Base-by-base conservation (phyloP, 768 basidiomycete genomes). In the Scleroderma citrinum region DNA sequence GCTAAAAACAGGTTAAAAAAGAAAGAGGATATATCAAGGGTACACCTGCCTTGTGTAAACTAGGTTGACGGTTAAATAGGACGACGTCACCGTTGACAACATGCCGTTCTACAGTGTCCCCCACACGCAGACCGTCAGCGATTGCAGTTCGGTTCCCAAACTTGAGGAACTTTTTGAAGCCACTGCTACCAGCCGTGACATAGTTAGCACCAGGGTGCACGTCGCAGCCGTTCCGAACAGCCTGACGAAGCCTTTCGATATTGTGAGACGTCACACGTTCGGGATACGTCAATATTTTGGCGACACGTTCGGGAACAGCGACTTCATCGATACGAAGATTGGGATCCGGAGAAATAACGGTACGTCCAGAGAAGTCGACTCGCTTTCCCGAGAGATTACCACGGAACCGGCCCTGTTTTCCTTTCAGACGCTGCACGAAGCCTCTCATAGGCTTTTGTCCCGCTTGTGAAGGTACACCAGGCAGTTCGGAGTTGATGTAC, bases 261-360 rank as follows among this genome's bases (percentile, higher is more conserved):
- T 99, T 99, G 68, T 97, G 87, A 7, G 78, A 67, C 2, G 94
- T 97, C 24, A 96, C 96, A 35, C 93, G 82, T 62, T 97, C 95
- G 0, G 96, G 96, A 65, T 94, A 99, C 7, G 96, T 99, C 53
- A 99, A 69, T 45, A 96, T 80, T 68, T 93, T 91, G 10, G 95
- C 91, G 11, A 99, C 91, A 38, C 92, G 85, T 65, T 95, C 88
- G 0, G 96, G 96, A 1, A 99, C 88, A 16, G 96, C 96, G 10
- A 99, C 93, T 71, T 99, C 95, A 65, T 99, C 96, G 61, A 99
- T 96, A 44, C 92, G 85, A 55, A 99, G 71, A 63, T 98, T 99
- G n/a, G 96, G 96, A 67, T 99, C 96, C 1, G 96, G 96, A 2
- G 93, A 95, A 62, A 99, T 99, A 66, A 99, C 96, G 7, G 96